phyloP scores from a whole-genome alignment of 345 rosid species.

The Erucastrum elatum region DNA sequence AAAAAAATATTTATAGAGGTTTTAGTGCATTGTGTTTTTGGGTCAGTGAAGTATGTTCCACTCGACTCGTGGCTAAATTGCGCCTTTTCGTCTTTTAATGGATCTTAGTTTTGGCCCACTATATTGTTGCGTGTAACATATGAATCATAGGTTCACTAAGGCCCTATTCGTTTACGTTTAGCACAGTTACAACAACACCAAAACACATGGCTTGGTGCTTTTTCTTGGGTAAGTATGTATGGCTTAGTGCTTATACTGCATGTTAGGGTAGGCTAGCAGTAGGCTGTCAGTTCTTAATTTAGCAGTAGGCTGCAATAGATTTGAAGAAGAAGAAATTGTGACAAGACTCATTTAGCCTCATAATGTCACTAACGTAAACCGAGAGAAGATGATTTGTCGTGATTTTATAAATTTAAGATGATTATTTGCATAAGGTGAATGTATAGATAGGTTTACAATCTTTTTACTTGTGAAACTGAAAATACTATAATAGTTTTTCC shows the following conservation, averaged over 20 bases:
- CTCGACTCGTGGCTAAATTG: background rate
- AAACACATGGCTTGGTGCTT: background rate
- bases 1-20: too few species aligned
- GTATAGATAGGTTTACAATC: background rate
- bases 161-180: too few species aligned
- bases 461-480: background rate
- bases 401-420: background rate
- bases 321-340: background rate
- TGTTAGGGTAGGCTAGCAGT: background rate
- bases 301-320: background rate
- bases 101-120: background rate
- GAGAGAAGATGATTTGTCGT: background rate
- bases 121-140: background rate
- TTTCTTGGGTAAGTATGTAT: background rate
- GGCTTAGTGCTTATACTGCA: background rate
- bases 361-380: background rate
- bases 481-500: background rate
- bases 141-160: background rate
- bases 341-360: background rate
- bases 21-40: background rate
- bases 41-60: background rate
- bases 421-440: background rate
- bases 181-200: background rate
- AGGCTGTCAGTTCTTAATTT: background rate
- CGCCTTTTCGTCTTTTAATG: background rate